Percentiles rank a stretch among this genome's conserved stretches.
Evolutionary conservation across 1,139 yeast genomes (phyloP).

Genomic region (Suhomyces guaymorum): DNA sequence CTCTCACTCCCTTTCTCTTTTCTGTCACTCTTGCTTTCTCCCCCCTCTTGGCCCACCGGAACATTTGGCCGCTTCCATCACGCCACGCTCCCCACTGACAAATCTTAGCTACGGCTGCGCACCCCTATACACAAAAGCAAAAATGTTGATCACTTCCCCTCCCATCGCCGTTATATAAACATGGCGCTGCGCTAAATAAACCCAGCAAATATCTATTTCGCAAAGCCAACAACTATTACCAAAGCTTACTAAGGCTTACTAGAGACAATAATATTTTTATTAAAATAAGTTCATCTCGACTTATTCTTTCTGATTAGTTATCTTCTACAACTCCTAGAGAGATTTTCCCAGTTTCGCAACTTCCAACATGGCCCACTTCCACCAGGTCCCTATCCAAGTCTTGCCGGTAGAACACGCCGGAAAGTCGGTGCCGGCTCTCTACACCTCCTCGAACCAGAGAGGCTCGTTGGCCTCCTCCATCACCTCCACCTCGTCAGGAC

Average conservation of each 20-base stretch:
- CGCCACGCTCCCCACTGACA: slow-evolving; percentile 10
- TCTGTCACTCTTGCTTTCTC: too few relatives aligned
- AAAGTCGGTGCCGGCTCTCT: slow-evolving; percentile 5
- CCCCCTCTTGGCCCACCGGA: neutral
- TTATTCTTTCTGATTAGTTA: neutral
- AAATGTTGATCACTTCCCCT: slow-evolving; percentile 14
- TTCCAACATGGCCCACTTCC: slow-evolving; percentile 6
- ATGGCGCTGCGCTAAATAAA: too few relatives aligned
- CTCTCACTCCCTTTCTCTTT: too few relatives aligned
- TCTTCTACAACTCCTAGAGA: too few relatives aligned
- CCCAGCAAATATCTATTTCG: too few relatives aligned
- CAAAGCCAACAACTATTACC: too few relatives aligned
- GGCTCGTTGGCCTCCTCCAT: slow-evolving; percentile 22
- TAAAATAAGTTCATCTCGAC: neutral
- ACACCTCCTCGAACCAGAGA: too few relatives aligned
- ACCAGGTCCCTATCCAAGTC: slow-evolving; percentile 17
- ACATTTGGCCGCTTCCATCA: slow-evolving; percentile 5
- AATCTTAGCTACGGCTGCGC: slow-evolving; percentile 8
- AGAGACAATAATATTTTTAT: too few relatives aligned
- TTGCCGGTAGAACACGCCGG: slow-evolving; percentile 15
- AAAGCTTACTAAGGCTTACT: too few relatives aligned
- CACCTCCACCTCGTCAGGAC: slow-evolving; percentile 18
- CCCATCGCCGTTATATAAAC: slow-evolving; percentile 9
- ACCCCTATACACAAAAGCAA: slow-evolving; percentile 11
- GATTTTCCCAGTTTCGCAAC: neutral